A percentile compares a stretch with the other conserved stretches of the same genome.
phyloP scores from a whole-genome alignment of 306 rosid genomes.

The Lupinus albus region DNA sequence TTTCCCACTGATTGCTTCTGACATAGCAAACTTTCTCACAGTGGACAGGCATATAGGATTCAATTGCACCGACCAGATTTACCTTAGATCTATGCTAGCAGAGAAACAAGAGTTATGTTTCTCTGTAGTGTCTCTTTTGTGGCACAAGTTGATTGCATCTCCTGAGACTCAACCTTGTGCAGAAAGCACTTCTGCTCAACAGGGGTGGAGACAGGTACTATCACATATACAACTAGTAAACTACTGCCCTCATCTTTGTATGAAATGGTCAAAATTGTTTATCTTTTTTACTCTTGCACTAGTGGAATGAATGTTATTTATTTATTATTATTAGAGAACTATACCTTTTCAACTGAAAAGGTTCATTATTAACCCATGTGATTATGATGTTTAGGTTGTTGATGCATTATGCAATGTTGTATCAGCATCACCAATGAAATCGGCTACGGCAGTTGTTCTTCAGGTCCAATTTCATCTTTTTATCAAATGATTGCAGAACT shows the following conservation, averaged over 20 bases:
- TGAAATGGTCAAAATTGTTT: not conserved
- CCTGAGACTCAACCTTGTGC: slow-evolving; percentile 91
- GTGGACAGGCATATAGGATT: slow-evolving; percentile 91
- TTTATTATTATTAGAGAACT: no score
- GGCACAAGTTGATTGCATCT: slow-evolving; percentile 88
- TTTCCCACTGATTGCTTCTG: slow-evolving; percentile 83
- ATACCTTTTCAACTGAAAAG: slow-evolving; percentile 22
- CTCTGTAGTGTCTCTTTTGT: slow-evolving; percentile 79
- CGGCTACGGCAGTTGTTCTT: slow-evolving; percentile 91
- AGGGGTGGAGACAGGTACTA: slow-evolving; percentile 97
- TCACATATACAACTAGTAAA: slow-evolving; percentile 5
- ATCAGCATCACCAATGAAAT: slow-evolving; percentile 84
- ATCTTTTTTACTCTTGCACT: slow-evolving; percentile 7
- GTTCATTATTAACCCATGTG: slow-evolving; percentile 22
- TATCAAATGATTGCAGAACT: slow-evolving; percentile 24
- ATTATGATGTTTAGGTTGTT: slow-evolving; percentile 64
- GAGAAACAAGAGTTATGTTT: slow-evolving; percentile 81
- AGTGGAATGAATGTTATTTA: no score
- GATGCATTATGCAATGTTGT: slow-evolving; percentile 97
- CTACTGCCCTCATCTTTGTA: not conserved
- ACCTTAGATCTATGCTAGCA: slow-evolving; percentile 54
- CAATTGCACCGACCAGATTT: slow-evolving; percentile 74
- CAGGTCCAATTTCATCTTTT: slow-evolving; percentile 65
- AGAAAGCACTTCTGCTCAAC: slow-evolving; percentile 98
- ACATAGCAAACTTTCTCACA: slow-evolving; percentile 91